Evolutionary conservation across 306 rosid species (phyloP), one percentile per base, ranked within the genome.

Genomic region (Aeschynomene evenia): DNA sequence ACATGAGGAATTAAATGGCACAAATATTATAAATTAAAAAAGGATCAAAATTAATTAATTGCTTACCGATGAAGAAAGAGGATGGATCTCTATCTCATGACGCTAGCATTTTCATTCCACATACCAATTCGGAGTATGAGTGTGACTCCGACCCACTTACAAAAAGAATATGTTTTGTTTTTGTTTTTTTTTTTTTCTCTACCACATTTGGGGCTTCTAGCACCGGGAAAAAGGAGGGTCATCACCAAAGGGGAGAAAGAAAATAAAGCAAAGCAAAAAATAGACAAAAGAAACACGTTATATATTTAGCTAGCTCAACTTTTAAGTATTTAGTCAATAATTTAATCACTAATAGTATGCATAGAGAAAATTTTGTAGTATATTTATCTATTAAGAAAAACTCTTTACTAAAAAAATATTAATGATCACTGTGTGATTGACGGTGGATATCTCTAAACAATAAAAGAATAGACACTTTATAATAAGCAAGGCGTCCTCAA

Each of bases 21-120:
- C n/a, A n/a, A n/a, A n/a, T n/a, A n/a, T n/a, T n/a, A n/a, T n/a
- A n/a, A n/a, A n/a, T n/a, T n/a, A n/a, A n/a, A n/a, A n/a, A n/a
- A n/a, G n/a, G n/a, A n/a, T n/a, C 2, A 49, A 64, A 71, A 73
- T 84, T 85, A 71, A 89, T 84, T 89, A 71, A 73, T 84, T 85
- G 69, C 91, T 84, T 89, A 78, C 36, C 26, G 82, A 67, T 58
- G 89, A 86, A 84, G 86, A 79, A 84, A 78, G 67, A 66, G 74
- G 75, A 72, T 57, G 59, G 66, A 70, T 77, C 50, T 37, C 43
- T 37, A 70, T 77, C 50, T 67, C 34, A 16, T 26, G 18, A 42
- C 52, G 26, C 61, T 63, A 55, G 77, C 73, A 70, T 63, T 68
- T 68, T 33, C 23, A 34, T 49, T 50, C 20, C 53, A 19, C 45